phyloP scores from a whole-genome alignment of 176 grass and related monocot genomes.

The Chrysopogon serrulatus region DNA sequence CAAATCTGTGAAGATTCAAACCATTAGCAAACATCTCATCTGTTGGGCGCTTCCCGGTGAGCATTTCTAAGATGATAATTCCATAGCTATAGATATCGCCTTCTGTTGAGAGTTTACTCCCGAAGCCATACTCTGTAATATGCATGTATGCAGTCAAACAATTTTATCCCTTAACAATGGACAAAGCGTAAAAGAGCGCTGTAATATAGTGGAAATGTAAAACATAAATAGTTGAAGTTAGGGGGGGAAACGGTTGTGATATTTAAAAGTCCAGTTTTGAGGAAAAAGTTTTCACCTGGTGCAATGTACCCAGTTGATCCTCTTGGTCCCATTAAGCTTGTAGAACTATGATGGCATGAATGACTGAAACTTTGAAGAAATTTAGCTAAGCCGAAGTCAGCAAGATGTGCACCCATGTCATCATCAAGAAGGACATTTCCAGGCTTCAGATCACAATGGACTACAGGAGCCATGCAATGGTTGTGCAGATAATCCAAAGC shows the following conservation, averaged over 20 bases:
- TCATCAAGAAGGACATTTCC: slow-evolving; percentile 6
- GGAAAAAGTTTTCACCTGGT: neutral
- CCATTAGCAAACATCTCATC: neutral
- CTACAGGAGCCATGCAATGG: too few relatives aligned
- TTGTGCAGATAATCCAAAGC: too few relatives aligned
- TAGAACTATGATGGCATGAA: neutral
- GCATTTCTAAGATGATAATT: neutral
- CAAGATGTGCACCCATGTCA: too few relatives aligned
- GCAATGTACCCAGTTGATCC: slow-evolving; percentile 22
- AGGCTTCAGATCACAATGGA: neutral
- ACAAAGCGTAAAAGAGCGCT: neutral
- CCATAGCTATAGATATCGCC: neutral
- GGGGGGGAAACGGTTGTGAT: too few relatives aligned
- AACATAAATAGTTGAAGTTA: too few relatives aligned
- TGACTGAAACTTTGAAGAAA: neutral
- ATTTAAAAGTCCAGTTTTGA: too few relatives aligned
- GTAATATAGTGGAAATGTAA: too few relatives aligned
- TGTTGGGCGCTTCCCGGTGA: neutral
- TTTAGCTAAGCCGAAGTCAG: too few relatives aligned
- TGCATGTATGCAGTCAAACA: too few relatives aligned
- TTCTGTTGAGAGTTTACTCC: neutral
- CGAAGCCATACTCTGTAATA: neutral
- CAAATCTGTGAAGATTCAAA: neutral
- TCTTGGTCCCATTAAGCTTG: neutral
- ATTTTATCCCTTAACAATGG: neutral